Evolutionary conservation across 108 stramenopile species (phyloP).

Genomic region (Discostella stelligeroides): DNA sequence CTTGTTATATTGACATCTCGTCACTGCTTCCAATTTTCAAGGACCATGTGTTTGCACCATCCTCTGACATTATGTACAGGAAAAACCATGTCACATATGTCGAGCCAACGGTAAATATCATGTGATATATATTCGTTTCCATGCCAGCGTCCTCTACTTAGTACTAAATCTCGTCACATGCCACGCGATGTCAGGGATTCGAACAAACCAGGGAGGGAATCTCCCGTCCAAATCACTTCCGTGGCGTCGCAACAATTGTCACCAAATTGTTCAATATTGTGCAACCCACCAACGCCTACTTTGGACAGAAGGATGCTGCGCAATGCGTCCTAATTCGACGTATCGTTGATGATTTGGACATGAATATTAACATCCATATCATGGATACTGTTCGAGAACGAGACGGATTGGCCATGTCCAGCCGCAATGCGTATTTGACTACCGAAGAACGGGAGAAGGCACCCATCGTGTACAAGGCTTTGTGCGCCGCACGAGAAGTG

Average conservation of each 20-base stretch:
- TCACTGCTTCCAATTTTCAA: conserved; percentile 13
- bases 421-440: conserved; percentile 94
- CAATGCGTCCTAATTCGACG: conserved; percentile 91
- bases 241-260: conserved; percentile 97
- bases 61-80: conserved; percentile 72
- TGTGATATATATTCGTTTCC: neutral
- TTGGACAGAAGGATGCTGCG: conserved; percentile 98
- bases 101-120: conserved; percentile 55
- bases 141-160: neutral
- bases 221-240: conserved; percentile 92
- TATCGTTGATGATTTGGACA: conserved; percentile 87
- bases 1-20: neutral
- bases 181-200: conserved; percentile 67
- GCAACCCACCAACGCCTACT: conserved; percentile 89
- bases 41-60: conserved; percentile 84
- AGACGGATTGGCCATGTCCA: conserved; percentile 96
- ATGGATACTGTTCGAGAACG: conserved; percentile 83
- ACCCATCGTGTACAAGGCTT: conserved; percentile 75
- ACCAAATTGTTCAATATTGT: conserved; percentile 98
- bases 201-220: conserved; percentile 82
- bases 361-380: conserved; percentile 74
- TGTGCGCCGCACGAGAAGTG: conserved; percentile 66
- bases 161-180: neutral
- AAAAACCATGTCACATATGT: conserved; percentile 75
- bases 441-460: conserved; percentile 79